These are phyloP conservation scores for Podosphaera xanthii DNA, from an alignment of 2,329 filamentous ascomycete species.

Conservation along the genomic window DNA sequence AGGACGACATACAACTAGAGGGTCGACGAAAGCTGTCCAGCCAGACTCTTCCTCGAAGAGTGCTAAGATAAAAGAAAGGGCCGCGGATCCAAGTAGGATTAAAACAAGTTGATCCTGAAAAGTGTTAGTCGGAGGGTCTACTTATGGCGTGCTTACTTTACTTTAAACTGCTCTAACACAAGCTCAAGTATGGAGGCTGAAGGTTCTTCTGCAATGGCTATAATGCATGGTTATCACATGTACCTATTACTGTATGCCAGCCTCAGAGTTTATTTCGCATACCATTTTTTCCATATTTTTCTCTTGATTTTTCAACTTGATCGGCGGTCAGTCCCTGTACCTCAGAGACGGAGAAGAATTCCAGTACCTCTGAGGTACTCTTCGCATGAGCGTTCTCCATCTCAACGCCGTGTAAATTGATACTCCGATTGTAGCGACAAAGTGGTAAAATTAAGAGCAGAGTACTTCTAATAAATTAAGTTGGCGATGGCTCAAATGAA, in stretches of 20 bases:
- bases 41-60: constrained; percentile 83
- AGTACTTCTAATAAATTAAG: too few species aligned
- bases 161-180: constrained; percentile 91
- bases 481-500: too few species aligned
- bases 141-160: background rate
- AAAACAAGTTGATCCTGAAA: constrained; percentile 66
- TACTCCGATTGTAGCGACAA: too few species aligned
- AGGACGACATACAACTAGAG: constrained; percentile 51
- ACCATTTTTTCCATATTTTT: constrained; percentile 46
- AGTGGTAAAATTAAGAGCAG: too few species aligned
- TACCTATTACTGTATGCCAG: constrained; percentile 1
- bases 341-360: constrained; percentile 32
- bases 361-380: constrained; percentile 33
- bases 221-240: constrained; percentile 7
- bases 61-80: constrained; percentile 78
- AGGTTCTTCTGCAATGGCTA: constrained; percentile 66
- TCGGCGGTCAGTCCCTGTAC: constrained; percentile 31
- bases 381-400: constrained; percentile 44
- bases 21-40: constrained; percentile 95
- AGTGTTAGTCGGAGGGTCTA: background rate
- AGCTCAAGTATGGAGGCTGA: constrained; percentile 92
- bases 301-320: constrained; percentile 31
- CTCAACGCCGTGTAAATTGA: background rate
- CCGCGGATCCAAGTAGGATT: constrained; percentile 79
- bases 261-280: constrained; percentile 15